Conservation (phyloP, 2,329 filamentous ascomycete genomes). For the Fusarium incarnatum region DNA sequence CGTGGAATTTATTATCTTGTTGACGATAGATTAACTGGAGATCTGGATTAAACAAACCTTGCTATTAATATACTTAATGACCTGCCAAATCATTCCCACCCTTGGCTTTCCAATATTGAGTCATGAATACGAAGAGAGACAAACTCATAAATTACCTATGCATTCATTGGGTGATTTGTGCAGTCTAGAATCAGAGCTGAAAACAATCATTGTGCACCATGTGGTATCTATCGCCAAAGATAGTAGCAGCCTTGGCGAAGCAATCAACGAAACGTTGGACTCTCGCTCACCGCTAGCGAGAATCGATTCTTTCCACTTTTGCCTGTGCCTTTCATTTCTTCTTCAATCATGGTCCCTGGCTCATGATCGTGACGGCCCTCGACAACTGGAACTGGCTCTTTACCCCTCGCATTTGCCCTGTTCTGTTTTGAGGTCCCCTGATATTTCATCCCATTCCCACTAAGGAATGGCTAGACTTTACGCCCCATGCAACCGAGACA, state of each 20-base stretch:
- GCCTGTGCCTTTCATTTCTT: slow-evolving; percentile 13
- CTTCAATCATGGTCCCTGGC: neutral
- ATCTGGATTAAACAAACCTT: slow-evolving; percentile 27
- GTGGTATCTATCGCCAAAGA: neutral
- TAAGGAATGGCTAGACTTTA: neutral
- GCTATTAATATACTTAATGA: slow-evolving; percentile 7
- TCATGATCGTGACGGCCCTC: slow-evolving; percentile 3
- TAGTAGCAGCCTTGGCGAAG: slow-evolving; percentile 21
- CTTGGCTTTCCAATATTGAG: neutral
- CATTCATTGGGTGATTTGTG: neutral
- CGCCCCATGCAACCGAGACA: slow-evolving; percentile 28
- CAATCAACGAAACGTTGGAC: slow-evolving; percentile 10
- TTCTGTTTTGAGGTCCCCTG: slow-evolving; percentile 1
- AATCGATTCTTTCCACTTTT: slow-evolving; percentile 5
- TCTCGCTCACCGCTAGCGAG: slow-evolving; percentile 18
- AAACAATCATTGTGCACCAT: neutral
- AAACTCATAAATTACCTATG: neutral
- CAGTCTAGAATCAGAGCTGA: neutral
- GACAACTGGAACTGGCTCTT: slow-evolving; percentile 14
- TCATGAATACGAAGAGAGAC: neutral
- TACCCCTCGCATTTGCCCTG: slow-evolving; percentile 4
- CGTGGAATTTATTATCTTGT: slow-evolving; percentile 14
- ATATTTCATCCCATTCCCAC: neutral
- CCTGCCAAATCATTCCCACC: neutral
- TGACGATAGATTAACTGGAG: slow-evolving; percentile 24